Evolutionary conservation across 208 protist species (phyloP), one percentile per base, ranked within the genome.

Genomic region (Kentomonas sorsogonicus): DNA sequence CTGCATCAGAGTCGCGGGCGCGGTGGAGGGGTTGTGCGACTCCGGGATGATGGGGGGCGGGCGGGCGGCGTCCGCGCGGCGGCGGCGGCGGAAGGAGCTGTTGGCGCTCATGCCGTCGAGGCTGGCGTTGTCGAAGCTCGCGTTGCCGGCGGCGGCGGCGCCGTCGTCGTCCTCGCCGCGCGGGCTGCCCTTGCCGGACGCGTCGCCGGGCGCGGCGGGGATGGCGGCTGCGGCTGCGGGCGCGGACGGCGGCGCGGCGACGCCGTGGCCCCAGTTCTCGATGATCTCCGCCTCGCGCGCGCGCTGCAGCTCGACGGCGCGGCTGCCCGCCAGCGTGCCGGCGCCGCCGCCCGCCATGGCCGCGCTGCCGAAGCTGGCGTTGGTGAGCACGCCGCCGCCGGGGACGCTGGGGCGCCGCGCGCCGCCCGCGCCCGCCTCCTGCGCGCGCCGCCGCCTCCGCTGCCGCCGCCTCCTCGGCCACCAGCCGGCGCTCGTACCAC

Each of bases 41-140:
- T 52, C 54, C 45, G 53, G 9, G 51, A 56, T 40, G 22, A 73
- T 59, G 13, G 67, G 29, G 20, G 67, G 67, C 13, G 60, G 67
- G 3, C 67, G 60, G 33, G 30, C 46, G 27, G 48, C 54, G 40
- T 73, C 67, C 1, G 67, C 60, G 18, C 54, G 51, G n/a, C 67
- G 66, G 4, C 61, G 47, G 31, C 65, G 52, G 46, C 44, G 51
- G 5, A 41, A 54, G 30, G 31, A 61, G 54, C 60, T 57, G 7
- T 10, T 33, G 30, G 47, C 63, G 39, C 65, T 57, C 16, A 44
- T 13, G 6, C 16, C 6, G 5, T 20, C 16, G 5, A 44, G 5
- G 16, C 16, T 16, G 33, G 33, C 11, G 33, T 5, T 36, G 11
- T 36, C 33, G 11, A 11, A 15, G 5, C 33, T 36, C 11, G 7